A percentile compares a stretch with the other conserved stretches of the same genome.
Evolutionary conservation across 2,329 filamentous ascomycete species (phyloP).

Genomic region (Apiospora sp.): DNA sequence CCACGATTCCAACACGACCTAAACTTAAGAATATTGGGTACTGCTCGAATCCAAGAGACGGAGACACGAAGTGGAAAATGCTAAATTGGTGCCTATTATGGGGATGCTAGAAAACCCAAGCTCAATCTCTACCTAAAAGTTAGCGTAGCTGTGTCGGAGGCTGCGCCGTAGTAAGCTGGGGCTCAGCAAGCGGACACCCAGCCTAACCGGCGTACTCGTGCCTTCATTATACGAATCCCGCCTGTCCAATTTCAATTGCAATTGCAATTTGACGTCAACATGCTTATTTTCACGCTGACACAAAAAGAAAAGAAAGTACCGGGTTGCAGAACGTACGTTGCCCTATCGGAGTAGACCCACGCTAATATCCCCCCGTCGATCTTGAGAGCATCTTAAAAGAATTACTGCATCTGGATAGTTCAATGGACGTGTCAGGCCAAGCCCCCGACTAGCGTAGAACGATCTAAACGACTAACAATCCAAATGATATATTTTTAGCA

Average conservation of each 20-base stretch:
- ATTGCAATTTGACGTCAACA: too few relatives aligned
- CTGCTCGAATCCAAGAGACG: background rate
- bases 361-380: too few relatives aligned
- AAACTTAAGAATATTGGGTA: background rate
- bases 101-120: background rate
- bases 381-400: too few relatives aligned
- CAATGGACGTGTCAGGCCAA: background rate
- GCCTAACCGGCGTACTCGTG: background rate
- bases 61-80: background rate
- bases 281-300: background rate
- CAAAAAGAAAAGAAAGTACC: background rate
- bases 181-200: background rate
- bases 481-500: background rate
- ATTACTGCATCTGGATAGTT: background rate
- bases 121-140: background rate
- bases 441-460: background rate
- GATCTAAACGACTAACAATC: background rate
- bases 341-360: too few relatives aligned
- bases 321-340: too few relatives aligned
- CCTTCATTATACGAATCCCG: background rate
- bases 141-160: background rate
- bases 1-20: background rate
- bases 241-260: background rate
- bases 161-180: background rate
- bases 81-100: slow-evolving; percentile 7